Evolutionary conservation across 345 rosid species (phyloP), one percentile per base, ranked within the genome.

Genomic region (thale cress (Arabidopsis thaliana)): DNA sequence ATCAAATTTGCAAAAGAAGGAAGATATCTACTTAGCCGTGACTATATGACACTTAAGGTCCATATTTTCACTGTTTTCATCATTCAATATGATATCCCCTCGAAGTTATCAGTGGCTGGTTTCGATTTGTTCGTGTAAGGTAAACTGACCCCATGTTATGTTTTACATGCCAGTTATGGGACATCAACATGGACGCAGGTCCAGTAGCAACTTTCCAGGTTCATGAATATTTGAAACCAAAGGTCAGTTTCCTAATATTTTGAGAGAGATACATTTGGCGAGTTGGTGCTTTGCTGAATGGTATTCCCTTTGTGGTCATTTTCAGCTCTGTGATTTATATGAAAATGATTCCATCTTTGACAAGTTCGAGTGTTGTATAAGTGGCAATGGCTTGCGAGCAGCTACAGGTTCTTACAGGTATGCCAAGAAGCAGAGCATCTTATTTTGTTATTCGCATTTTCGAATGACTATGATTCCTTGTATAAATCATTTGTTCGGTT

Each of bases 351-450:
- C 96, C 4, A 94, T 94, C 79, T 91, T 96, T 71, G 99, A 96
- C 79, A 96, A 96, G 84, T 96, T 96, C 16, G 99, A 96, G 81
- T 96, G 99, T 83, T 93, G 97, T 80, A 74, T 88, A 76, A 96
- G 99, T 67, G 97, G 97, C 37, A 91, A 93, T 83, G 98, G 98
- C 71, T 51, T 81, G 60, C 90, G 98, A 78, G 95, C 90, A 55
- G 96, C 97, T 41, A 89, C 99, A 51, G 99, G 98, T 68, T 96
- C 99, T 79, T 96, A 93, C 90, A 96, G 99, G 99, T 95, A 61
- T 63, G 65, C 73, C 69, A 9, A 49, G 46, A 71, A 13, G 34
- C 67, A 48, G 23, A 71, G 46, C 24, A 63, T 16, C 32, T 20
- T 30, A 30, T 62, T 34, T 36, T 67, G 38, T 20, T 62, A 22